Evolutionary conservation across 768 basidiomycete species (phyloP).

Genomic region (Rhizopogon salebrosus): DNA sequence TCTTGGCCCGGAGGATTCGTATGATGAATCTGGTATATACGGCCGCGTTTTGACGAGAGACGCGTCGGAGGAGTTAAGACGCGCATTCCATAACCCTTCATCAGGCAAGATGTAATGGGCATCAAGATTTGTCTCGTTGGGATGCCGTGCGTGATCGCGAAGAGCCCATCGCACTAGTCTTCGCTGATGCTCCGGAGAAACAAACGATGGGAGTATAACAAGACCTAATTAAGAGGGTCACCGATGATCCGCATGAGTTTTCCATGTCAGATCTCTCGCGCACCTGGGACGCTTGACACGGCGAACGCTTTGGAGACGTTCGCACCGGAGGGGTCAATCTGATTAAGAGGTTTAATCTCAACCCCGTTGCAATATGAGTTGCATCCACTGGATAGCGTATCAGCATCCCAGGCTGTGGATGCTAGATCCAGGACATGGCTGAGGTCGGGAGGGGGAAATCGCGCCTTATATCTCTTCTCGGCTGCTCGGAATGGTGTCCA

Average conservation of each 20-base stretch:
- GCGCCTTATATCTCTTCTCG: constrained; percentile 77
- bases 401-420: constrained; percentile 32
- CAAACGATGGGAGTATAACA: constrained; percentile 74
- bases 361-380: constrained; percentile 36
- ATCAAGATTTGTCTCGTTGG: constrained; percentile 89
- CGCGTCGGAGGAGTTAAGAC: constrained; percentile 30
- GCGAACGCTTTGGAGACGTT: constrained; percentile 10
- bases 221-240: constrained; percentile 54
- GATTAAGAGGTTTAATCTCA: constrained; percentile 5
- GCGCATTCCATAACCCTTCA: constrained; percentile 74
- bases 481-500: constrained; percentile 76
- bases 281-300: constrained; percentile 36
- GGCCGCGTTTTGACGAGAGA: constrained; percentile 37
- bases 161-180: constrained; percentile 71
- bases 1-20: constrained; percentile 47
- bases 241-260: background rate
- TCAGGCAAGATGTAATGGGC: constrained; percentile 76
- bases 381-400: constrained; percentile 45
- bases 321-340: background rate
- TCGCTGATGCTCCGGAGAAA: constrained; percentile 60
- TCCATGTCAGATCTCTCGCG: background rate
- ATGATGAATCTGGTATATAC: constrained; percentile 13
- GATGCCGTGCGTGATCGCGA: constrained; percentile 63
- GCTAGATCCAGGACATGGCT: constrained; percentile 65
- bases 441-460: constrained; percentile 75